Conservation (phyloP, 176 grass and related monocot species). For the Zea mays region DNA sequence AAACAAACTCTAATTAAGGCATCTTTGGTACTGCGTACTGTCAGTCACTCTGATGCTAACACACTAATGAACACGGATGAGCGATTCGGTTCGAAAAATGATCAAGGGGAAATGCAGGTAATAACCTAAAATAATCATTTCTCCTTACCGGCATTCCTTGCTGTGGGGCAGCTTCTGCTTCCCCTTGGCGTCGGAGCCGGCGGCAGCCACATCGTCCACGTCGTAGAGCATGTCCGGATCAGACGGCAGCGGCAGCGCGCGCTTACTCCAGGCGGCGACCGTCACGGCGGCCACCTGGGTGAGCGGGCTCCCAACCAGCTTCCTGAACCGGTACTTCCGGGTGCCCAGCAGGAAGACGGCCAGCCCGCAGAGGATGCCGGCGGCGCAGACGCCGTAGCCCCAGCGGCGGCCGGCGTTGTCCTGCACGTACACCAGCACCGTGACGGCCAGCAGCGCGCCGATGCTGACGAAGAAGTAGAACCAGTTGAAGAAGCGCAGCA, state of each 20-base stretch:
- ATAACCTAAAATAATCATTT: too few species aligned
- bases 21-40: too few species aligned
- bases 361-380: constrained; percentile 57
- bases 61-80: too few species aligned
- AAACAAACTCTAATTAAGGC: too few species aligned
- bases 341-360: constrained; percentile 67
- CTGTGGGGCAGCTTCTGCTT: constrained; percentile 84
- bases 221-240: constrained; percentile 64
- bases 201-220: constrained; percentile 31
- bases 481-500: constrained; percentile 95
- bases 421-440: constrained; percentile 90
- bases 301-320: constrained; percentile 84
- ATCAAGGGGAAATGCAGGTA: too few species aligned
- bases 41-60: too few species aligned
- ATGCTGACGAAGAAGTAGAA: constrained; percentile 99
- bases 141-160: constrained; percentile 63
- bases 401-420: constrained; percentile 70
- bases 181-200: constrained; percentile 48
- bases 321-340: constrained; percentile 75
- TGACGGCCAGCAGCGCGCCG: constrained; percentile 82
- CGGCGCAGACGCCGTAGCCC: constrained; percentile 73
- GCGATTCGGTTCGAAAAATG: too few species aligned
- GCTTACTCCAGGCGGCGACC: constrained; percentile 68
- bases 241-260: constrained; percentile 56
- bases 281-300: constrained; percentile 72